Evolutionary conservation across 2,329 filamentous ascomycete species (phyloP).

Genomic region (Calonectria pteridis): DNA sequence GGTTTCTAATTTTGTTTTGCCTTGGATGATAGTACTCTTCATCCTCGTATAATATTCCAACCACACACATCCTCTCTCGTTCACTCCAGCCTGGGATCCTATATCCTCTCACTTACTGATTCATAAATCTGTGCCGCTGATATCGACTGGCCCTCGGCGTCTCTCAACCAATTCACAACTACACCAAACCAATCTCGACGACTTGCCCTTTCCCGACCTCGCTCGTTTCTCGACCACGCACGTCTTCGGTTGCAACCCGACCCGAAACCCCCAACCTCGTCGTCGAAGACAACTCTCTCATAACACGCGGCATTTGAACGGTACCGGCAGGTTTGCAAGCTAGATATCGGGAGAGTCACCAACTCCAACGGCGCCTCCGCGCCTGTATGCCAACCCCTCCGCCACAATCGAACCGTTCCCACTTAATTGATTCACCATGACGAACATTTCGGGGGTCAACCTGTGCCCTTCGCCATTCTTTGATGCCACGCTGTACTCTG

Average conservation of each 20-base stretch:
- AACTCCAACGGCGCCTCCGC: conserved; percentile 23
- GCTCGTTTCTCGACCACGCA: not conserved
- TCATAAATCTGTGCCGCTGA: not conserved
- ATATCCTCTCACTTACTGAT: conserved; percentile 1
- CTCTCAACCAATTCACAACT: not conserved
- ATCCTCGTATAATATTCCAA: conserved; percentile 30
- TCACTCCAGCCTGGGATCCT: conserved; percentile 12
- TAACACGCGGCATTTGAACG: not conserved
- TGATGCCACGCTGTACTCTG: conserved; percentile 70
- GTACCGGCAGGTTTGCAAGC: conserved; percentile 9
- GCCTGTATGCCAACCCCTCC: conserved; percentile 4
- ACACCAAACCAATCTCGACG: not conserved
- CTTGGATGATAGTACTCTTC: conserved; percentile 25
- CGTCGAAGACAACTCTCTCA: conserved; percentile 1
- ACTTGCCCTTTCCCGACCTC: not conserved
- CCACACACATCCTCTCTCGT: not conserved
- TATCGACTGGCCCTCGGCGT: not conserved
- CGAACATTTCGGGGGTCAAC: conserved; percentile 55
- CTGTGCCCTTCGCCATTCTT: conserved; percentile 78
- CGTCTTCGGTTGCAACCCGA: not conserved
- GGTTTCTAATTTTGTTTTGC: conserved; percentile 24
- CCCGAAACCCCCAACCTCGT: conserved; percentile 19
- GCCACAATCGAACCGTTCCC: conserved; percentile 12
- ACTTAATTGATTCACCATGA: conserved; percentile 40
- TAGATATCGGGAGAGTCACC: not conserved